Evolutionary conservation across 192 early-diverging fungal genomes (phyloP).

Genomic region (Chytriomyces sp.): DNA sequence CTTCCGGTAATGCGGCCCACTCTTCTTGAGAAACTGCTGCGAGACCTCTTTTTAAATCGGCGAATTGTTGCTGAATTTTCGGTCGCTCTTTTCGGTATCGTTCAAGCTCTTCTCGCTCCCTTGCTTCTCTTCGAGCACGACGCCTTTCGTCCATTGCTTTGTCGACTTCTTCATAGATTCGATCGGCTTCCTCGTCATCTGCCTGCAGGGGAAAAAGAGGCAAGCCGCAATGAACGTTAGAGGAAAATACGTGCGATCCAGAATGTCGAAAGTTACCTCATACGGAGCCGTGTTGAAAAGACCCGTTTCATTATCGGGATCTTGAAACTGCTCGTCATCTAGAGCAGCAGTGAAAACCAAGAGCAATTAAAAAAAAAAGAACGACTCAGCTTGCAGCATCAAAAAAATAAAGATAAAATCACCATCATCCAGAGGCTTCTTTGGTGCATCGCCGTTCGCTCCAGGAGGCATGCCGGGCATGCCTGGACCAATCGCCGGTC

Average conservation of each 20-base stretch:
- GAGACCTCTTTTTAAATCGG: slow-evolving; percentile 86
- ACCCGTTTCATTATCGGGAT: slow-evolving; percentile 93
- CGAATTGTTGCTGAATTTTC: slow-evolving; percentile 88
- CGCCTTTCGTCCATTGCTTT: slow-evolving; percentile 87
- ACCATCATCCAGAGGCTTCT: slow-evolving; percentile 36
- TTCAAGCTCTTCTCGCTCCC: slow-evolving; percentile 74
- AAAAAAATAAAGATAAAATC: not conserved
- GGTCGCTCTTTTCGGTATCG: slow-evolving; percentile 71
- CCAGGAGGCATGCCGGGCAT: slow-evolving; percentile 25
- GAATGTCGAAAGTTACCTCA: slow-evolving; percentile 57
- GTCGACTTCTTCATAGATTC: slow-evolving; percentile 88
- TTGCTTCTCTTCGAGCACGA: slow-evolving; percentile 72
- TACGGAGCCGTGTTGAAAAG: slow-evolving; percentile 87
- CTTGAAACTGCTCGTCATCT: slow-evolving; percentile 78
- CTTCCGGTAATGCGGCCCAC: slow-evolving; percentile 85
- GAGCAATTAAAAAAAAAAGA: too few species aligned
- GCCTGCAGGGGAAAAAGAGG: too few species aligned
- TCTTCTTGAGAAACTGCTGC: slow-evolving; percentile 78
- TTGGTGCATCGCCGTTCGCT: slow-evolving; percentile 41
- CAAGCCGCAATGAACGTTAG: too few species aligned
- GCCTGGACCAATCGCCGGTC: not conserved
- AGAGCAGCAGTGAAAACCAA: slow-evolving; percentile 1
- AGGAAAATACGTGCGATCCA: too few species aligned
- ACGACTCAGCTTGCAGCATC: too few species aligned
- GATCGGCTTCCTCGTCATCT: slow-evolving; percentile 97